Base-by-base conservation (phyloP, 2,329 filamentous ascomycete genomes). In the Trichoderma atrobrunneum region DNA sequence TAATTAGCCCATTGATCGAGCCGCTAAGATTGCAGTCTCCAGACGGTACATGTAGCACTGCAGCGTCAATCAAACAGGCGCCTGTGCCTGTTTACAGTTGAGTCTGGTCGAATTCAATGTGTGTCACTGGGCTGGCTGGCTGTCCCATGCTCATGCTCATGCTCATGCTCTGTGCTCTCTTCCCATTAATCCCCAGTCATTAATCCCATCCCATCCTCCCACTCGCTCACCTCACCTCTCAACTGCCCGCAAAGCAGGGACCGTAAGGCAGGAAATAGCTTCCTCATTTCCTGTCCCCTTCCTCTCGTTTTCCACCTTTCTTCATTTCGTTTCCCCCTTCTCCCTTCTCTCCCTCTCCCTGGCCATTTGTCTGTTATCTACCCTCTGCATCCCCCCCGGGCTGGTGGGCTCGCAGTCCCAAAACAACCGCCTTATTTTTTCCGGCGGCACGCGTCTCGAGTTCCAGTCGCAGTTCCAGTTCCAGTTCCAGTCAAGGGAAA, bases 251-350 rank as follows among this genome's bases (percentile, higher is more conserved):
- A 62, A 43, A 62, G 67, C 67, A 70, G 67, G 67, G 67, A 70
- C 67, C 67, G 36, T 28, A 24, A 62, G 56, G 56, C 57, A 70
- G 67, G 67, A 70, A 62, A 70, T 70, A 54, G 67, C 67, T 62
- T 72, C 64, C 64, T 69, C 60, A 67, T 70, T 61, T 72, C 63
- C 63, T 74, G 59, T 69, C 60, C 56, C 72, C 71, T 63, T 70
- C 65, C 64, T 73, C 43, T 62, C 61, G 67, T 59, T 72, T 57
- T 60, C 63, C 57, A 70, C 18, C 60, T 70, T 28, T 70, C 62
- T 6, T 70, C 67, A 70, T 70, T 70, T 70, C 67, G 67, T 61
- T 62, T 54, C 60, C 63, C 48, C 63, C 30, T 56, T 56, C n/a
- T 30, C 43, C 65, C 65, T 62, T 57, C 68, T 36, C 68, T 69